Evolutionary conservation across 2,329 filamentous ascomycete species (phyloP).

Genomic region (Diaporthe vexans): DNA sequence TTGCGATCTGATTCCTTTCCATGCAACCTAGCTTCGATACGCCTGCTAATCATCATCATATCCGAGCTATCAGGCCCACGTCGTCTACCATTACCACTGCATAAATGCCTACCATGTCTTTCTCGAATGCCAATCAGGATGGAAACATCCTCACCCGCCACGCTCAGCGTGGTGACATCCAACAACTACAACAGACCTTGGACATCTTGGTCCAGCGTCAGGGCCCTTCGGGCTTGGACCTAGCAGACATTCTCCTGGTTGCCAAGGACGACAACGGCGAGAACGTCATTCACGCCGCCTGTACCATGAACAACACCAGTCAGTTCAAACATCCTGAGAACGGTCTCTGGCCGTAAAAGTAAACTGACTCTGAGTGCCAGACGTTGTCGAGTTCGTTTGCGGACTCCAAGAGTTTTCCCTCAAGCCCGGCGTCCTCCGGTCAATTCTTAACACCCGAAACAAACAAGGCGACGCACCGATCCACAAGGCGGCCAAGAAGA

Average conservation of each 20-base stretch:
- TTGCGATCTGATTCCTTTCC: neutral
- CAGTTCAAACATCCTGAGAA: neutral
- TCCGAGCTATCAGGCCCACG: neutral
- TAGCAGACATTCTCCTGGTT: neutral
- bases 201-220: neutral
- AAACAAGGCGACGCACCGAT: neutral
- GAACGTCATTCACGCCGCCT: neutral
- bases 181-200: neutral
- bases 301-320: neutral
- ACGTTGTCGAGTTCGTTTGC: neutral
- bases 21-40: neutral
- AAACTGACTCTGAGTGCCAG: neutral
- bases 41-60: too few relatives aligned
- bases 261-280: neutral
- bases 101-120: neutral
- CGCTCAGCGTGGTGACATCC: neutral
- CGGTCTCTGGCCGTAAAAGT: too few relatives aligned
- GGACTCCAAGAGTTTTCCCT: neutral
- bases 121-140: neutral
- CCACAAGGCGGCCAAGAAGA: neutral
- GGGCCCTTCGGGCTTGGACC: neutral
- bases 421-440: neutral
- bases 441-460: neutral
- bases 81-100: neutral
- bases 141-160: neutral